Evolutionary conservation across 2,329 filamentous ascomycete species (phyloP).

Genomic region (Penicillium sp.): DNA sequence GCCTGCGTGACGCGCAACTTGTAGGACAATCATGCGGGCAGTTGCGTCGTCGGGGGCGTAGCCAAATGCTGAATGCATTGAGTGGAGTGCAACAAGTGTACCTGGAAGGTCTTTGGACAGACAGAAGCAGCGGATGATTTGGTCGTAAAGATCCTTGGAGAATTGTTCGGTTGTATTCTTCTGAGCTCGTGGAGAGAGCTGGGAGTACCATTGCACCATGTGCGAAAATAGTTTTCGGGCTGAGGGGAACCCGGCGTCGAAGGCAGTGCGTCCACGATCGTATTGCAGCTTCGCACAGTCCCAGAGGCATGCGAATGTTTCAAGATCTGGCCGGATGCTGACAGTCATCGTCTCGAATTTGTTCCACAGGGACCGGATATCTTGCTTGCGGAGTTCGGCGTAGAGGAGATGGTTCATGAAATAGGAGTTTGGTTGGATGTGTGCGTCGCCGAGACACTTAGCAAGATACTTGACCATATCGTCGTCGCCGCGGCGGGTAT

Average conservation of each 20-base stretch:
- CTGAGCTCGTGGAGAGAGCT: conserved; percentile 36
- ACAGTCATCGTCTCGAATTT: conserved; percentile 61
- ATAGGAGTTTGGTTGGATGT: conserved; percentile 70
- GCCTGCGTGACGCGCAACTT: conserved; percentile 52
- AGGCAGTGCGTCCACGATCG: conserved; percentile 52
- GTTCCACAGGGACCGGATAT: conserved; percentile 57
- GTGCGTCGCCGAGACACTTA: conserved; percentile 63
- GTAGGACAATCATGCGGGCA: conserved; percentile 53
- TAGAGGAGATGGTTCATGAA: conserved; percentile 80
- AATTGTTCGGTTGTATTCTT: conserved; percentile 43
- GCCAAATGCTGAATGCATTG: conserved; percentile 49
- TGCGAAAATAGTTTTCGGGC: conserved; percentile 52
- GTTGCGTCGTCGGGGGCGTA: conserved; percentile 53
- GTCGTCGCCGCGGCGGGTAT: conserved; percentile 64
- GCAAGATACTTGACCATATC: conserved; percentile 63
- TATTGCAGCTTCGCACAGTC: conserved; percentile 54
- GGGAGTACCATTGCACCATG: conserved; percentile 53
- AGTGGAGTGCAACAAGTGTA: conserved; percentile 54
- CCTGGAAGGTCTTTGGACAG: conserved; percentile 54
- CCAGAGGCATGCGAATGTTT: conserved; percentile 72
- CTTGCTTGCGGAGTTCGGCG: conserved; percentile 64
- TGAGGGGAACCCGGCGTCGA: conserved; percentile 51
- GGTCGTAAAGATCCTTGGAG: conserved; percentile 55
- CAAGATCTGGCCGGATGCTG: conserved; percentile 63
- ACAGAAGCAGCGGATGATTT: conserved; percentile 57